Percentiles rank a stretch among this genome's conserved stretches.
Evolutionary conservation across 768 basidiomycete genomes (phyloP).

Genomic region (Tricholoma flavovirens): DNA sequence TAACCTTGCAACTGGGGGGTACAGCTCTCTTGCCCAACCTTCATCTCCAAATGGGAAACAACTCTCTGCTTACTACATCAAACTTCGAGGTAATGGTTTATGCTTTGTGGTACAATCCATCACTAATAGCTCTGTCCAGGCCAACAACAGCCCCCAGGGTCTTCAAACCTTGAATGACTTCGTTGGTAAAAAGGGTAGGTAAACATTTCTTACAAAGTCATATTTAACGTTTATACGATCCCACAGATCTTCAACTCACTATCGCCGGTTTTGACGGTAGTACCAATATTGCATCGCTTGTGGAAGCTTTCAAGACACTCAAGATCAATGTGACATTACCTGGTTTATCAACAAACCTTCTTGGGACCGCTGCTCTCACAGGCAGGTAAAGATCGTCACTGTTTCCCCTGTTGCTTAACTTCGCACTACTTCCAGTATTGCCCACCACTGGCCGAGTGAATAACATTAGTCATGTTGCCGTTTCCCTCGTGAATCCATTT

Average conservation of each 20-base stretch:
- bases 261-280: conserved; percentile 58
- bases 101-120: conserved; percentile 1
- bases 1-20: conserved; percentile 56
- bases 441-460: conserved; percentile 55
- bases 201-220: neutral
- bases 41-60: conserved; percentile 53
- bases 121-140: conserved; percentile 28
- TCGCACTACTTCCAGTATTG: conserved; percentile 37
- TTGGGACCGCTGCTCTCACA: conserved; percentile 50
- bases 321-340: conserved; percentile 53
- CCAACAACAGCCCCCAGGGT: conserved; percentile 57
- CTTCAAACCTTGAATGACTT: conserved; percentile 62
- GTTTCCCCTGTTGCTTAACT: neutral
- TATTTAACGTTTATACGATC: neutral
- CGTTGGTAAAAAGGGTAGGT: conserved; percentile 49
- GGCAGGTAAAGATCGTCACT: conserved; percentile 35
- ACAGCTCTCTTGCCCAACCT: conserved; percentile 58
- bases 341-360: conserved; percentile 50
- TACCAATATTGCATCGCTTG: conserved; percentile 52
- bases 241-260: conserved; percentile 45
- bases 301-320: conserved; percentile 56
- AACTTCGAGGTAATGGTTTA: conserved; percentile 42
- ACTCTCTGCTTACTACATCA: conserved; percentile 45
- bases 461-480: conserved; percentile 61
- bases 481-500: conserved; percentile 64